These are phyloP conservation scores for Neurospora sublineolata DNA, from an alignment of 495 filamentous ascomycete species.

Conservation along the genomic window DNA sequence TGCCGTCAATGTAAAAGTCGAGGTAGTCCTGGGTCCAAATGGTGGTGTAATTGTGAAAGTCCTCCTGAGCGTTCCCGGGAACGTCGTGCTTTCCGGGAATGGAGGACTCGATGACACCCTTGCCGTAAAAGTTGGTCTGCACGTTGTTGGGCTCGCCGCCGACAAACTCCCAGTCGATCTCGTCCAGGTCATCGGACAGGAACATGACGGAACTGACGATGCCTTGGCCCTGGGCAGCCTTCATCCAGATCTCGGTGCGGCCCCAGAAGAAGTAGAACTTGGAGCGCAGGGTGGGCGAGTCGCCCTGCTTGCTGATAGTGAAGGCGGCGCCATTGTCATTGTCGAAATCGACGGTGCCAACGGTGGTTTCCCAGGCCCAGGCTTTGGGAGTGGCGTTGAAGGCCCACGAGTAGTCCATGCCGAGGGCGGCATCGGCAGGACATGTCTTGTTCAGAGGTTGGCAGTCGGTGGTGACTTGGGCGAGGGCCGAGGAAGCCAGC, in stretches of 20 bases:
- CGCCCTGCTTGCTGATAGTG: conserved; percentile 56
- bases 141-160: conserved; percentile 51
- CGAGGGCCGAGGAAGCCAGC: conserved; percentile 32
- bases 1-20: conserved; percentile 63
- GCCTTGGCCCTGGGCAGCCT: conserved; percentile 60
- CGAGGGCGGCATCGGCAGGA: conserved; percentile 52
- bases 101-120: conserved; percentile 43
- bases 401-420: conserved; percentile 40
- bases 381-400: conserved; percentile 54
- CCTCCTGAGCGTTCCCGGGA: conserved; percentile 24
- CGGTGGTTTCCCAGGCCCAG: conserved; percentile 51
- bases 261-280: conserved; percentile 75
- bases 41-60: conserved; percentile 74
- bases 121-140: conserved; percentile 81
- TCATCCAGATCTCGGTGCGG: conserved; percentile 55
- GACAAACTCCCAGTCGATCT: conserved; percentile 85
- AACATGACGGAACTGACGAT: conserved; percentile 77
- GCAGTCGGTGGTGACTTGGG: conserved; percentile 57
- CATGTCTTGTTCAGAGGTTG: conserved; percentile 54
- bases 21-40: conserved; percentile 66
- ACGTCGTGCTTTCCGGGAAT: conserved; percentile 50
- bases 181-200: conserved; percentile 75
- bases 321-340: conserved; percentile 49
- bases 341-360: conserved; percentile 43
- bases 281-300: conserved; percentile 63